Evolutionary conservation across 495 filamentous ascomycete species (phyloP).

Genomic region (Xylaria telfairii): DNA sequence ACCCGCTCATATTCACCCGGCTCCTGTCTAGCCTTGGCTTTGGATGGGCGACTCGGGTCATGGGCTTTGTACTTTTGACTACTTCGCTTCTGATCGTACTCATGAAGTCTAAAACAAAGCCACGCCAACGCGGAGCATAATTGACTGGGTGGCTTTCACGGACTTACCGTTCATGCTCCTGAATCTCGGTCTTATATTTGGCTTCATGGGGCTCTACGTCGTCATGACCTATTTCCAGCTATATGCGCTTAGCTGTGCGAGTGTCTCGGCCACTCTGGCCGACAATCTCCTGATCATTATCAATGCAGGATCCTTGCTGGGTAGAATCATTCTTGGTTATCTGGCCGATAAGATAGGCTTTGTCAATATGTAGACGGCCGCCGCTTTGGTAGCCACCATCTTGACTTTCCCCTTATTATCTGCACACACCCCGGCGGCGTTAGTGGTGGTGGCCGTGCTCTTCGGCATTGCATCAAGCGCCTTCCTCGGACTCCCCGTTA

Average conservation of each 20-base stretch:
- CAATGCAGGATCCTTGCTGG: slow-evolving; percentile 62
- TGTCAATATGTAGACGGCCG: slow-evolving; percentile 49
- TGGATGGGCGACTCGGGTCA: slow-evolving; percentile 47
- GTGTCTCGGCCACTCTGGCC: slow-evolving; percentile 57
- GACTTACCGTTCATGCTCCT: slow-evolving; percentile 43
- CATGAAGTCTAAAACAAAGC: slow-evolving; percentile 44
- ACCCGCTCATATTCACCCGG: slow-evolving; percentile 43
- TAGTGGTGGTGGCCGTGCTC: slow-evolving; percentile 61
- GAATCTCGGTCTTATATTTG: slow-evolving; percentile 32
- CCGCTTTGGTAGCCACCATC: slow-evolving; percentile 51
- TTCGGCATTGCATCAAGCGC: slow-evolving; percentile 76
- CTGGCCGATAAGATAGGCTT: slow-evolving; percentile 64
- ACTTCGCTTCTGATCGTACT: slow-evolving; percentile 41
- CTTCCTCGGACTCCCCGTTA: slow-evolving; percentile 67
- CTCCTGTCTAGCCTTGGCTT: slow-evolving; percentile 40
- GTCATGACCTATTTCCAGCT: slow-evolving; percentile 70
- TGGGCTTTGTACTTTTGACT: slow-evolving; percentile 42
- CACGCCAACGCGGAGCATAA: slow-evolving; percentile 30
- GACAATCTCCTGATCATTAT: slow-evolving; percentile 51
- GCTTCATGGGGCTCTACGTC: slow-evolving; percentile 72
- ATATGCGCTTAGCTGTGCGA: slow-evolving; percentile 50
- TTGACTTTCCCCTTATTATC: slow-evolving; percentile 63
- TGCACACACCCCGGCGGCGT: slow-evolving; percentile 51
- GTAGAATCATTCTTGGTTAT: slow-evolving; percentile 69
- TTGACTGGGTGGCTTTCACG: slow-evolving; percentile 39